These are phyloP conservation scores for Udeniomyces megalosporus DNA, from an alignment of 768 basidiomycete genomes.

Conservation along the genomic window DNA sequence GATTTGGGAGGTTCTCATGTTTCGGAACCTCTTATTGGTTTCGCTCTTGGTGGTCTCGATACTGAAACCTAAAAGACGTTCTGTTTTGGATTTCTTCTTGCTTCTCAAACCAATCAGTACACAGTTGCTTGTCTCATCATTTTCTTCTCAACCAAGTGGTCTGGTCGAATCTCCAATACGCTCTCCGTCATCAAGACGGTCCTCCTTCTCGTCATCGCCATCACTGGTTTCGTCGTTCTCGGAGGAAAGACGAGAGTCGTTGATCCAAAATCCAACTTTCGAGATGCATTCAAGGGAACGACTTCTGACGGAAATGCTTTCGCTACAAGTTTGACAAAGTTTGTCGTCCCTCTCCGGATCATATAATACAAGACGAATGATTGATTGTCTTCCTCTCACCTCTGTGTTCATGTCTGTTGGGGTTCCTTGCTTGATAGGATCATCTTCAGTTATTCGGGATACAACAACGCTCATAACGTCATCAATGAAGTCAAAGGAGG, in stretches of 20 bases:
- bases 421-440: conserved; percentile 11
- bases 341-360: not conserved
- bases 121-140: conserved; percentile 18
- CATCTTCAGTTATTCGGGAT: conserved; percentile 39
- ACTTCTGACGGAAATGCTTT: conserved; percentile 22
- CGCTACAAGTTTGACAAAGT: conserved; percentile 11
- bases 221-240: conserved; percentile 21
- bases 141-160: conserved; percentile 24
- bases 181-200: conserved; percentile 23
- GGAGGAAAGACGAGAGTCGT: conserved; percentile 24
- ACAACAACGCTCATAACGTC: conserved; percentile 58
- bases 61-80: no score
- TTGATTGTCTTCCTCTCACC: no score
- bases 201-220: conserved; percentile 13
- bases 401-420: no score
- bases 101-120: conserved; percentile 9
- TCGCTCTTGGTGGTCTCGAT: no score
- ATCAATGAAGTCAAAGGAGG: conserved; percentile 44
- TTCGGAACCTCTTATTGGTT: no score
- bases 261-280: conserved; percentile 28
- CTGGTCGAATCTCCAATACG: conserved; percentile 21
- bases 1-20: no score
- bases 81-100: no score
- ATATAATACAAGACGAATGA: not conserved
- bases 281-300: conserved; percentile 24